Percentiles rank a stretch among this genome's conserved stretches.
Conservation (phyloP, 129 eudicot species). For the Tanacetum coccineum region DNA sequence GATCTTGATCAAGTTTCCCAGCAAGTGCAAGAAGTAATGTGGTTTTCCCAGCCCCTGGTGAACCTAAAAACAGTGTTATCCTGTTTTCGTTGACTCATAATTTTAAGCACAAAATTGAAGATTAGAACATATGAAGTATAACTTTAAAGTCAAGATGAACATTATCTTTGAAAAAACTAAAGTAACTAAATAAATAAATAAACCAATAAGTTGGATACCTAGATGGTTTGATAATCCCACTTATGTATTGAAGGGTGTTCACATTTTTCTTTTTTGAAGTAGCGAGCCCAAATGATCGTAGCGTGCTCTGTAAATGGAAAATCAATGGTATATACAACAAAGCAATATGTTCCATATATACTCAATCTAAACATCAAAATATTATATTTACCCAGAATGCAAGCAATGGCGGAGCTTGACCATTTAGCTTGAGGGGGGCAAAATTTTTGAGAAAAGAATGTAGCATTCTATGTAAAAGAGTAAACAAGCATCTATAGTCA, state of each 20-base stretch:
- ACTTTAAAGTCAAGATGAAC: not conserved
- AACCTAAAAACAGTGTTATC: constrained; percentile 54
- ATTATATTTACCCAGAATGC: too few relatives aligned
- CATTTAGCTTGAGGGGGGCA: too few relatives aligned
- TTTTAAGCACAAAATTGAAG: not conserved
- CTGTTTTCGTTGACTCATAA: constrained; percentile 16
- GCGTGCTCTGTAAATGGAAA: constrained; percentile 7
- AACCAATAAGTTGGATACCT: constrained; percentile 8
- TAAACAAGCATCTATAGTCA: too few relatives aligned
- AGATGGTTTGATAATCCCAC: constrained; percentile 32
- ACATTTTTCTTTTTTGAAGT: constrained; percentile 27
- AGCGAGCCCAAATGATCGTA: constrained; percentile 17
- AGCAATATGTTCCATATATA: too few relatives aligned
- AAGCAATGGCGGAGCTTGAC: too few relatives aligned
- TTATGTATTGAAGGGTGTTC: constrained; percentile 23
- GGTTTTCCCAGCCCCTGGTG: constrained; percentile 59
- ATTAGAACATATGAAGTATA: not conserved
- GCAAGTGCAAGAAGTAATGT: constrained; percentile 51
- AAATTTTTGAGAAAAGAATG: too few relatives aligned
- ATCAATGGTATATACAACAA: too few relatives aligned
- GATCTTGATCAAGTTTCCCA: constrained; percentile 36
- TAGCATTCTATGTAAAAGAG: too few relatives aligned
- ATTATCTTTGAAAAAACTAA: too few relatives aligned
- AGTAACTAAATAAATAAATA: too few relatives aligned
- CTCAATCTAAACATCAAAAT: too few relatives aligned